These are phyloP conservation scores for Xylaria cubensis DNA, from an alignment of 495 filamentous ascomycete species.

Conservation along the genomic window DNA sequence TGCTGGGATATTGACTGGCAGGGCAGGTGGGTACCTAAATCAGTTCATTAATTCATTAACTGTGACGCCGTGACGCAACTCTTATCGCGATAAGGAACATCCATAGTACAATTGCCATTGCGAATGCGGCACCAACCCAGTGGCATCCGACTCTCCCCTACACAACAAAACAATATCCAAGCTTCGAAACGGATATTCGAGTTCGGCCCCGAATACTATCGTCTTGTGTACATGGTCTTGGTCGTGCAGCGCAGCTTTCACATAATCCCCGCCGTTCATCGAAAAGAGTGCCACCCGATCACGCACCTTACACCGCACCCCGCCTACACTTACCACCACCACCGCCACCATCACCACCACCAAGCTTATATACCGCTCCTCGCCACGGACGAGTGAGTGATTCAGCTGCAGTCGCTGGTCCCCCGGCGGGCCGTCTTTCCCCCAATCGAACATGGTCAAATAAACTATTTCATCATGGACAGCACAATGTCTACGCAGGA, in stretches of 20 bases:
- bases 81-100: slow-evolving; percentile 37
- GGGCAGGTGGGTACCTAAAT: neutral
- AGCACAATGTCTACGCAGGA: slow-evolving; percentile 71
- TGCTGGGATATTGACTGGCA: neutral
- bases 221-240: neutral
- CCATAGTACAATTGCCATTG: neutral
- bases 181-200: neutral
- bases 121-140: neutral
- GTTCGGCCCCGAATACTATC: neutral
- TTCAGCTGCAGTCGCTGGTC: neutral
- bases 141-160: neutral
- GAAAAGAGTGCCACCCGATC: neutral
- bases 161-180: neutral
- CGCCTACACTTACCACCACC: neutral
- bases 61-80: slow-evolving; percentile 17
- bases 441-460: slow-evolving; percentile 25
- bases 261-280: neutral
- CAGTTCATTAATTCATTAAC: neutral
- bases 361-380: slow-evolving; percentile 5
- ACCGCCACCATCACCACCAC: neutral
- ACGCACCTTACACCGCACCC: slow-evolving; percentile 1
- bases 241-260: neutral
- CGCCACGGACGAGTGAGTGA: slow-evolving; percentile 7
- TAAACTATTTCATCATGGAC: slow-evolving; percentile 42
- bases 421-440: slow-evolving; percentile 17